Evolutionary conservation across 495 filamentous ascomycete genomes (phyloP).

Genomic region (Penicilliopsis zonata): DNA sequence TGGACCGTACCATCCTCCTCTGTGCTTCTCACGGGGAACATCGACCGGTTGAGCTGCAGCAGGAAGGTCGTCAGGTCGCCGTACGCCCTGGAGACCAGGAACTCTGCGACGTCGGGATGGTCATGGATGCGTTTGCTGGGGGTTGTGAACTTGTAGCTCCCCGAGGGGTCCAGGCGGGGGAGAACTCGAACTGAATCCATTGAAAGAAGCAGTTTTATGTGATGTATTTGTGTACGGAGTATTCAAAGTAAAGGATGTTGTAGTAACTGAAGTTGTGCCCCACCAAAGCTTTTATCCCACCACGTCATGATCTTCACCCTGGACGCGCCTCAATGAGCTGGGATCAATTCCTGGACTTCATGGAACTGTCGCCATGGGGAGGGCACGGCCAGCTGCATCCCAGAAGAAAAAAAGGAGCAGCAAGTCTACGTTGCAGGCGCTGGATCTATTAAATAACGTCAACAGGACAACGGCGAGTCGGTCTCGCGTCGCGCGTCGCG

Average conservation of each 20-base stretch:
- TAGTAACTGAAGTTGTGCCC: constrained; percentile 1
- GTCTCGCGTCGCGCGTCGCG: not conserved
- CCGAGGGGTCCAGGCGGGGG: constrained; percentile 15
- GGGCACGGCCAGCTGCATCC: constrained; percentile 3
- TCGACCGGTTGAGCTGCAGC: constrained; percentile 75
- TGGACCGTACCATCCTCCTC: constrained; percentile 23
- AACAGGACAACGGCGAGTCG: constrained; percentile 1
- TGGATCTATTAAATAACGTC: constrained; percentile 12
- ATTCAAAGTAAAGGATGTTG: too few species aligned
- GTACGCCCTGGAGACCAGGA: constrained; percentile 71
- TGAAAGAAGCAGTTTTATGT: too few species aligned
- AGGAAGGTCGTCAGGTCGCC: constrained; percentile 76
- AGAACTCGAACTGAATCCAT: constrained; percentile 21
- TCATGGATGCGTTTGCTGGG: constrained; percentile 69
- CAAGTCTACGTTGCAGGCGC: constrained; percentile 4
- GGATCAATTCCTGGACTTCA: not conserved
- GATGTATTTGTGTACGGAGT: too few species aligned
- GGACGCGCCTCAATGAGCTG: not conserved
- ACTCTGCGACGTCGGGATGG: constrained; percentile 61
- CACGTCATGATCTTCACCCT: too few species aligned
- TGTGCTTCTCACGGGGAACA: constrained; percentile 70
- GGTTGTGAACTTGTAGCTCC: constrained; percentile 17
- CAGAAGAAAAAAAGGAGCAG: constrained; percentile 8
- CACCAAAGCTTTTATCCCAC: not conserved
- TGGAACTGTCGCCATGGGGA: constrained; percentile 4